These are phyloP conservation scores for Dactylis glomerata DNA, from an alignment of 176 grass and related monocot species.

Conservation along the genomic window DNA sequence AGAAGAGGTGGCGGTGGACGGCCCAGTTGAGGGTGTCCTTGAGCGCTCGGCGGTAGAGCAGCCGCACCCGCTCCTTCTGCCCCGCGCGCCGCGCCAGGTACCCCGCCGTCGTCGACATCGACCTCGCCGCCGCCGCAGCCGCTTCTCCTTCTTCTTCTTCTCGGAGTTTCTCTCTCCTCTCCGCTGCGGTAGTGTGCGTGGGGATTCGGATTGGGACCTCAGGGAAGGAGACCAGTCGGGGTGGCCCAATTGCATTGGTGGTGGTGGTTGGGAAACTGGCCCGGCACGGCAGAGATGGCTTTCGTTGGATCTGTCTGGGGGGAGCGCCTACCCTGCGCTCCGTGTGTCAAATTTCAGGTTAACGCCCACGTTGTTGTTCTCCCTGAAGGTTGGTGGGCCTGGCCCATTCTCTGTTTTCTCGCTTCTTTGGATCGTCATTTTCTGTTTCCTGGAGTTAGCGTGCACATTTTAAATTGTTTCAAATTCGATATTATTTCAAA, in stretches of 20 bases:
- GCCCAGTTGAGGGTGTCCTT: conserved; percentile 99
- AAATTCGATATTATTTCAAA: too few relatives aligned
- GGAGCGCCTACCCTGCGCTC: too few relatives aligned
- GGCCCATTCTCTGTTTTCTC: too few relatives aligned
- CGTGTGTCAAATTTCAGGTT: too few relatives aligned
- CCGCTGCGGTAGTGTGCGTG: neutral
- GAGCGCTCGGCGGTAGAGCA: conserved; percentile 84
- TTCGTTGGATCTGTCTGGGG: neutral
- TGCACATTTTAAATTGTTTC: too few relatives aligned
- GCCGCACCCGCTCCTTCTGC: conserved; percentile 92
- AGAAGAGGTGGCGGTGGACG: conserved; percentile 97
- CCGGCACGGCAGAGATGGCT: neutral
- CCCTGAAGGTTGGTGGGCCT: too few relatives aligned
- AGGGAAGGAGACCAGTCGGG: neutral
- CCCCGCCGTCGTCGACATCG: conserved; percentile 65
- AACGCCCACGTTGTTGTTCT: too few relatives aligned
- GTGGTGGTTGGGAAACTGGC: neutral
- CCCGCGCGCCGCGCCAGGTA: conserved; percentile 72
- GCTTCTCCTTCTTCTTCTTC: neutral
- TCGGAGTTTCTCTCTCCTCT: conserved; percentile 24
- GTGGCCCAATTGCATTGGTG: neutral
- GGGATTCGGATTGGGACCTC: conserved; percentile 4
- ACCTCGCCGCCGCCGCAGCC: conserved; percentile 33
- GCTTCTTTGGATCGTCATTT: too few relatives aligned
- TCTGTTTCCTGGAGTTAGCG: too few relatives aligned